Evolutionary conservation across 176 grass and related monocot genomes (phyloP), one percentile per base, ranked within the genome.

Genomic region (Carex scoparia): DNA sequence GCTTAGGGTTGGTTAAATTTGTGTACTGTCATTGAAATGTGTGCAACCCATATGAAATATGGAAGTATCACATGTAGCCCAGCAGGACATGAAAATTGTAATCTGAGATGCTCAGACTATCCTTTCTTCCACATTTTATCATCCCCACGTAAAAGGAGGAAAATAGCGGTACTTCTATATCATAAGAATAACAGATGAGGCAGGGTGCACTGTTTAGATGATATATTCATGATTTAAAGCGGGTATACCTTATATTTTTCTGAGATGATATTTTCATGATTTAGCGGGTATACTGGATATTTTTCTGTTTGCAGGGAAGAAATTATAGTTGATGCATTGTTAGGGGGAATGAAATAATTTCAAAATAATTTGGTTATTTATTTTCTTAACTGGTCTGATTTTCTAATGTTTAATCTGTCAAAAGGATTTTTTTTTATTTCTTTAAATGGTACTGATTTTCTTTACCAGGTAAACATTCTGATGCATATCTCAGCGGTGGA

Each of bases 381-480:
- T n/a, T 46, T 71, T 40, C 12, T 40, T 42, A 70, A 71, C 7
- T 6, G 11, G 66, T 44, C 23, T 55, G 48, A 10, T 79, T 31
- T 49, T 57, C 28, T 79, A 15, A 57, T 78, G 27, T 57, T 79
- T 30, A 32, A 15, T 51, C 14, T 12, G 74, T 57, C 27, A 58
- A 55, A 73, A 73, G 1, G 3, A 15, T 62, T 40, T 40, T 19
- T 57, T 68, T 31, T 68, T 35, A 14, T 73, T 7, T 80, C 19
- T 81, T 78, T 56, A 56, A 78, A 27, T 56, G 5, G 51, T 27
- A 78, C 56, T 62, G 8, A 48, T 81, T 81, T 40, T 46, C 35
- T 81, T 85, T 64, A 63, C n/a, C 85, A 97, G 94, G 94, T 97
- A 46, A 94, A 97, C 56, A 86, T 97, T 6, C 86, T 92, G 65